phyloP scores from a whole-genome alignment of 352 stramenopile genomes.

The Phytophthora brassicae region DNA sequence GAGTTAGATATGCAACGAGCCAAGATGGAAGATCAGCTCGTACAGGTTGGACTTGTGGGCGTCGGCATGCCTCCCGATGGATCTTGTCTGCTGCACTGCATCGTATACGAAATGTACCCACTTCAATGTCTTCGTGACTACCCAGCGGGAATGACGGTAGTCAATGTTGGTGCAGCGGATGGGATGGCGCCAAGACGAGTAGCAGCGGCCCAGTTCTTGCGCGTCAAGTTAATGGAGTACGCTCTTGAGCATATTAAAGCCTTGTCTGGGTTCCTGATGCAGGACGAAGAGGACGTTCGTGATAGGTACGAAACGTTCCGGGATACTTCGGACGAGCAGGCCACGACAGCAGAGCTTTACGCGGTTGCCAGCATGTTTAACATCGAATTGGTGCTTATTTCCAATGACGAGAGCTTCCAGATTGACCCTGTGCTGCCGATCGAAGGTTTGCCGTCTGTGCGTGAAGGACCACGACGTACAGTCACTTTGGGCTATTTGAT shows the following conservation, averaged over 20 bases:
- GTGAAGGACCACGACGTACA: conserved; percentile 51
- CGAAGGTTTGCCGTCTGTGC: conserved; percentile 53
- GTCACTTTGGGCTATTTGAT: conserved; percentile 80
- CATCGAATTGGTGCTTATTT: conserved; percentile 77
- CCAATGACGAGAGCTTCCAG: conserved; percentile 80
- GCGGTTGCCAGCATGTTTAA: conserved; percentile 82
- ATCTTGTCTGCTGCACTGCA: conserved; percentile 80
- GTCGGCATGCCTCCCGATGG: conserved; percentile 83
- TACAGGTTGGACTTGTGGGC: conserved; percentile 60
- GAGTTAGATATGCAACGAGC: conserved; percentile 75
- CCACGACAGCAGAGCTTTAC: conserved; percentile 79
- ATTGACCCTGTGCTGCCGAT: conserved; percentile 81
- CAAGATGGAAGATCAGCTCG: conserved; percentile 75
- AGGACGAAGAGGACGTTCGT: conserved; percentile 65
- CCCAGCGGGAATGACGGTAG: conserved; percentile 68
- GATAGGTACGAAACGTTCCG: conserved; percentile 78
- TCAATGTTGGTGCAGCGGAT: conserved; percentile 81
- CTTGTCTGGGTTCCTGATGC: conserved; percentile 69
- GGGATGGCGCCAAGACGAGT: conserved; percentile 73
- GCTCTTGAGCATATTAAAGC: conserved; percentile 60
- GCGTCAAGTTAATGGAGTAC: conserved; percentile 75
- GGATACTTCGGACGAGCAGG: conserved; percentile 71
- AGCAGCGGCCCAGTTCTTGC: conserved; percentile 61
- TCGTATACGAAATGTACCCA: conserved; percentile 87
- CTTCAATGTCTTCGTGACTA: conserved; percentile 77